These are phyloP conservation scores for Podospora pseudocomata DNA, from an alignment of 495 filamentous ascomycete genomes.

Conservation along the genomic window DNA sequence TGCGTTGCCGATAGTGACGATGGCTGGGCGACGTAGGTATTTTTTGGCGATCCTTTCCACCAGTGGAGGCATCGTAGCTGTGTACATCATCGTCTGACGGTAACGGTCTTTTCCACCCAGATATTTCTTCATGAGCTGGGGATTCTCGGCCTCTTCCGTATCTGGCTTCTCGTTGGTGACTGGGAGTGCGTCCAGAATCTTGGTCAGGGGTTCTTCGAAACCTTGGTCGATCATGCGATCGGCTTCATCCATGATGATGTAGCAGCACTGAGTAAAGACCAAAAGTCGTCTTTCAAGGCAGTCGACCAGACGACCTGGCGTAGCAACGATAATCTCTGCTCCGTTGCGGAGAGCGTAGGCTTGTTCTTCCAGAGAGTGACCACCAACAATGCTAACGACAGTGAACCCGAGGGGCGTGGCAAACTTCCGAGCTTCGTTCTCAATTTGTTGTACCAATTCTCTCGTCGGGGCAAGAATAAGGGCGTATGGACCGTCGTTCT, in stretches of 20 bases:
- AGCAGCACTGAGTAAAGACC: conserved; percentile 93
- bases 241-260: conserved; percentile 95
- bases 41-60: conserved; percentile 96
- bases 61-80: conserved; percentile 91
- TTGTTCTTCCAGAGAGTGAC: conserved; percentile 93
- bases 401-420: conserved; percentile 88
- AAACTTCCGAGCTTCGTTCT: conserved; percentile 91
- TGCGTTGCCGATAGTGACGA: conserved; percentile 89
- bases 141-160: conserved; percentile 87
- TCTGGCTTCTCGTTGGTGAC: conserved; percentile 96
- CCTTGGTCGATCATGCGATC: conserved; percentile 99
- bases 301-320: conserved; percentile 93
- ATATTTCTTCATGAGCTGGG: conserved; percentile 76
- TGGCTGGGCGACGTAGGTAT: conserved; percentile 89
- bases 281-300: conserved; percentile 91
- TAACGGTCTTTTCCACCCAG: conserved; percentile 83
- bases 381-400: conserved; percentile 95
- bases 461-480: conserved; percentile 97
- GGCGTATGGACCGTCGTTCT: conserved; percentile 94
- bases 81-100: conserved; percentile 99
- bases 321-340: conserved; percentile 98
- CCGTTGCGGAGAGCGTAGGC: conserved; percentile 89
- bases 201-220: conserved; percentile 96
- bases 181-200: conserved; percentile 95
- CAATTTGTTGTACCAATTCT: conserved; percentile 97